Evolutionary conservation across 495 filamentous ascomycete genomes (phyloP), one percentile per base, ranked within the genome.

Genomic region (Parathielavia hyrcaniae): DNA sequence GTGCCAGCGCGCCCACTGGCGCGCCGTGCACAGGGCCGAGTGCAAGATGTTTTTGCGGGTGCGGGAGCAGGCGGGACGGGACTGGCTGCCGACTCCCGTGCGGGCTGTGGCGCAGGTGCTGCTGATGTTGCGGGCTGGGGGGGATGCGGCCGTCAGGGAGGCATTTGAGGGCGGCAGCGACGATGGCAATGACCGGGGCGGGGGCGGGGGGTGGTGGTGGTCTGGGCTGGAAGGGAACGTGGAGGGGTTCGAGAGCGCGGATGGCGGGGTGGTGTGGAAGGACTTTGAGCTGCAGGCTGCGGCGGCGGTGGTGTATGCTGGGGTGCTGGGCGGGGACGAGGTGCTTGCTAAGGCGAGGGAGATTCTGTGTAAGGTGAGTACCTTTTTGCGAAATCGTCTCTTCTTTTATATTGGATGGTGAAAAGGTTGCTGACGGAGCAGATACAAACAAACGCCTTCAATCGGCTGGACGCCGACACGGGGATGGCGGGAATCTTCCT

Each of bases 1-100:
- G 12, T 86, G 83, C 61, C 83, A 86, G 67, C 75, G 73, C 40
- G 62, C 71, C 6, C 76, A 83, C 69, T 86, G 83, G 83, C 73
- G 68, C 46, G 57, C 43, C 0, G 69, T 68, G 8, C 83, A 85
- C 65, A 77, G 78, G 50, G 56, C 57, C 32, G 79, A 81, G 64
- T 85, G 83, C 65, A 66, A 67, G n/a, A 68, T 76, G 41, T 70
- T 76, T 49, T 50, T 50, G 50, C 67, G 70, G 9, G 65, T 72
- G 19, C 58, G 61, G 5, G 54, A 59, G 14, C 49, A 48, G 20
- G 57, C 44, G 12, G 61, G 60, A 30, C 61, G 59, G 55, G 60
- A 71, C 23, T 69, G 57, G 57, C 59, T 80, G 41, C 80, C 80
- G 2, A 81, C 79, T 1, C 68, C 77, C 2, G 71, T 77, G 23